These are phyloP conservation scores for Cymodocea nodosa DNA, from an alignment of 116 monocot species.

Conservation along the genomic window DNA sequence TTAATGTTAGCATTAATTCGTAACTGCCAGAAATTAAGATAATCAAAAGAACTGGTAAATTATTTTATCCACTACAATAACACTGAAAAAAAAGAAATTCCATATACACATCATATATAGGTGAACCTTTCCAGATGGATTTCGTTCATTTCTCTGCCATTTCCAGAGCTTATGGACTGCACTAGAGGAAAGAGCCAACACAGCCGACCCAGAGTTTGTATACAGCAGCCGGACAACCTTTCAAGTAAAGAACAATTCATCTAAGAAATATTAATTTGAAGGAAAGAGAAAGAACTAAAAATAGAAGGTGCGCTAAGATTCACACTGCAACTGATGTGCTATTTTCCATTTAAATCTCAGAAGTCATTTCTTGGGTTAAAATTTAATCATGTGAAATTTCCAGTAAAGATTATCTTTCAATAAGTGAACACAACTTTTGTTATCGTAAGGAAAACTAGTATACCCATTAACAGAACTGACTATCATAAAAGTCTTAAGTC, in stretches of 20 bases:
- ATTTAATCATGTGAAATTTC: neutral
- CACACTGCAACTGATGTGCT: too few species aligned
- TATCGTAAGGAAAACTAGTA: neutral
- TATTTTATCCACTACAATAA: neutral
- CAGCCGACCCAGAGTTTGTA: conserved; percentile 73
- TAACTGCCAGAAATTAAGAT: neutral
- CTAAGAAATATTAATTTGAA: neutral
- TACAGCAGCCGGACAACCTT: conserved; percentile 51
- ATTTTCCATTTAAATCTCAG: neutral
- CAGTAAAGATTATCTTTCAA: neutral
- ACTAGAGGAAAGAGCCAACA: conserved; percentile 65
- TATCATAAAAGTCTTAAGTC: neutral
- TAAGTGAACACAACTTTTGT: too few species aligned
- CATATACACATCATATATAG: neutral
- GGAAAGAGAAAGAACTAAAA: neutral
- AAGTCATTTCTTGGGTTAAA: neutral
- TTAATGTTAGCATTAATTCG: neutral
- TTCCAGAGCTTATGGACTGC: conserved; percentile 90
- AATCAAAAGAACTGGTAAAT: neutral
- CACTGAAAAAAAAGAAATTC: conserved; percentile 2
- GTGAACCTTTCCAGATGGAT: conserved; percentile 56
- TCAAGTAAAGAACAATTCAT: neutral
- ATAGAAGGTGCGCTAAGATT: neutral
- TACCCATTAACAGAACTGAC: neutral
- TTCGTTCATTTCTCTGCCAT: conserved; percentile 70